Base-by-base conservation (phyloP, 129 eudicot species). In the Cynara cardunculus region DNA sequence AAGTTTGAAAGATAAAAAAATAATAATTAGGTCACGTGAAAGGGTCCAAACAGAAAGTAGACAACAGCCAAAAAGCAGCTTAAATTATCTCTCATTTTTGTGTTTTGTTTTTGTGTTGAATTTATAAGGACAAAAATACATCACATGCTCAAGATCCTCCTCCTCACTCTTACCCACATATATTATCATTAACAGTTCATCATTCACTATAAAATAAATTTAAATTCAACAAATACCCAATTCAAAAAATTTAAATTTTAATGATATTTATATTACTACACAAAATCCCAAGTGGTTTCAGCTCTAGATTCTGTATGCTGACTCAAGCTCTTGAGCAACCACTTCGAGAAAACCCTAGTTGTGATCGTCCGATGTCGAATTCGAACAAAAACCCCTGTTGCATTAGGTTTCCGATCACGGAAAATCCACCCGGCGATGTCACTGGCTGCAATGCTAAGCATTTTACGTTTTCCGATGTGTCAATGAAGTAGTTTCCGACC, bases 341-440 rank as follows among this genome's bases (percentile, higher is more conserved):
- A 21, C 67, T 84, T 9, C 87, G 82, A 0, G 97, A 80, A 79
- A 86, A 92, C 21, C 97, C 92, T n/a, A 92, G 80, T 31, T 73
- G 83, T 1, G 85, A 83, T 41, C 86, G 88, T 16, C 85, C 94
- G 72, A 73, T 72, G 11, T 92, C 97, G 59, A 92, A 92, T 69
- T 89, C 97, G 31, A 92, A 89, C 80, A 87, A 75, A 75, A 82
- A 92, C 13, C 94, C 97, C 39, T 92, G 97, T 46, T 92, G 94
- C 92, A 92, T 88, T 41, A 92, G 44, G 84, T 92, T 92, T 8
- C 94, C 97, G 9, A 92, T 84, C 21, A 92, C 89, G 1, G 92
- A 83, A 46, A 89, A 85, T 5, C 91, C 92, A 1, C 79, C 74
- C 11, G 84, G 28, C 24, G 89, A 37, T 21, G 84, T 56, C 7